Base-by-base conservation (phyloP, 2,329 filamentous ascomycete genomes). In the Trichoderma sp. region DNA sequence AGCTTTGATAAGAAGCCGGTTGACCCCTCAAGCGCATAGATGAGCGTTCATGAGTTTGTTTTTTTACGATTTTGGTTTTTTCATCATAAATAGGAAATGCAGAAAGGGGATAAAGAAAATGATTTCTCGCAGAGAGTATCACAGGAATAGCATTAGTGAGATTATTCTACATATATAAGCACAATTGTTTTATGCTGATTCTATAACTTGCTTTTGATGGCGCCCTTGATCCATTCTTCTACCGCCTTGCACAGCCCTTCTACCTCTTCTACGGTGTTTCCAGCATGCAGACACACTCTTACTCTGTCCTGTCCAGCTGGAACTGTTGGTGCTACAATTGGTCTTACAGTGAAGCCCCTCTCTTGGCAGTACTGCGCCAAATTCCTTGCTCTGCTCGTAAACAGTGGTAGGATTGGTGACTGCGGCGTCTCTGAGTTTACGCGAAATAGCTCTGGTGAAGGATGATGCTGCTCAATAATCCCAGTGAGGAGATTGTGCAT, bases 261-360 rank as follows among this genome's bases (percentile, higher is more conserved):
- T 0, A 92, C 81, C 69, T 92, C 83, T 5, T 81, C 79, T 7
- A 79, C 70, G 0, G 86, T 89, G 71, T 92, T 93, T 0, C 85
- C 87, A 0, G 89, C 88, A 77, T 93, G 91, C 2, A 93, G 76
- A 76, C 90, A 92, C 0, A 93, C 81, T 10, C 91, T 81, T 0
- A 92, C 86, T 13, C 91, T 81, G 75, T 92, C 88, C 5, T 81
- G 86, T 0, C 90, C 89, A 2, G 76, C 77, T 0, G 89, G 88
- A 2, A 93, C 89, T 0, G 90, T 92, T 0, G 91, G 91, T 1
- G 89, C 83, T 69, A 92, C 88, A 19, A 92, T 91, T 0, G 89
- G 84, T 2, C 90, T 83, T 0, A 92, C 86, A 55, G 89, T 81
- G 68, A 87, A 88, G 0, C 88, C 88, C 0, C 79, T 76, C 4